Evolutionary conservation across 345 rosid species (phyloP).

Genomic region (Populus davidiana): DNA sequence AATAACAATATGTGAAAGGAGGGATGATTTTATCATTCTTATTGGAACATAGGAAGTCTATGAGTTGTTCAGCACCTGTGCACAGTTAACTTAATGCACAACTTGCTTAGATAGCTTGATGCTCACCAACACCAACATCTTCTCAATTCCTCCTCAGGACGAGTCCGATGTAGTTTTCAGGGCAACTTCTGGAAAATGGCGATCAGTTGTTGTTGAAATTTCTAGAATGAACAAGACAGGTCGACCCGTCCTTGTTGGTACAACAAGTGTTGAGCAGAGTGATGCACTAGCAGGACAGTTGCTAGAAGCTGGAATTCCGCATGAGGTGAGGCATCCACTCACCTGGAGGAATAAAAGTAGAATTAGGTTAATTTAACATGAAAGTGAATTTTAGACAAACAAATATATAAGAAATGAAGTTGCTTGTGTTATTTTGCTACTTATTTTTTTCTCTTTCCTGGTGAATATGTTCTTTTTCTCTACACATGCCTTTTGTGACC

Average conservation of each 20-base stretch:
- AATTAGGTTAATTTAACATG: background rate
- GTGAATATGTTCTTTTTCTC: background rate
- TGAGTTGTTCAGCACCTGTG: background rate
- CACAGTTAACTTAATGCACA: background rate
- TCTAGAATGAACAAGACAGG: conserved; percentile 94
- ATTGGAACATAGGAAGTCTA: background rate
- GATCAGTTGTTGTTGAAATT: conserved; percentile 91
- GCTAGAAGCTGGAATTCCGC: conserved; percentile 79
- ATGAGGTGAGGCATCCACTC: conserved; percentile 58
- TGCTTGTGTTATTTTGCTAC: background rate
- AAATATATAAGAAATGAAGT: background rate
- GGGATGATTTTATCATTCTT: background rate
- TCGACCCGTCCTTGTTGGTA: conserved; percentile 91
- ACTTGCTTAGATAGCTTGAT: background rate
- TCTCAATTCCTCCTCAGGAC: conserved; percentile 51
- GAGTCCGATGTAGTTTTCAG: conserved; percentile 97
- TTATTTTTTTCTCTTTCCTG: background rate
- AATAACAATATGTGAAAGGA: background rate
- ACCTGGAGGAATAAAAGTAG: conserved; percentile 2
- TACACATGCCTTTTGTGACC: background rate
- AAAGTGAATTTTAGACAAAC: background rate
- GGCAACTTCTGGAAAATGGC: conserved; percentile 89
- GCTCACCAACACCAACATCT: too few species aligned
- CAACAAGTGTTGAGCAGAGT: conserved; percentile 99
- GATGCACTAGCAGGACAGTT: conserved; percentile 79